Evolutionary conservation across 1,284 basidiomycete genomes (phyloP), one percentile per base, ranked within the genome.

Genomic region (Rhodotorula sp.): DNA sequence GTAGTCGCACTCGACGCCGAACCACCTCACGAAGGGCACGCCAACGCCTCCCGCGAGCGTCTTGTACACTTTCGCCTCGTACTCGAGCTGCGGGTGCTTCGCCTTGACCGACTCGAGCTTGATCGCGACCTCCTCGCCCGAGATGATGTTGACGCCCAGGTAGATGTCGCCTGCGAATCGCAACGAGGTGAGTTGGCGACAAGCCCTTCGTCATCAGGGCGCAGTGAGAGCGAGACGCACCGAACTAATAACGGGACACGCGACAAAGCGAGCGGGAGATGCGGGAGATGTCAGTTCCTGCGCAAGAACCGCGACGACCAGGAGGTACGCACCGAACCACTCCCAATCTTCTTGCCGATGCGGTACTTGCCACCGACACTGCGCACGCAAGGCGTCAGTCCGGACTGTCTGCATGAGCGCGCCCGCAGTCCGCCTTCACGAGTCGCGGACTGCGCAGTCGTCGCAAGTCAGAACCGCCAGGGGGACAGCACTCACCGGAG

Each of bases 51-150:
- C 96, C 26, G 95, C 94, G 53, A 99, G 87, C 30, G 92, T 94
- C 88, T 77, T 77, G 76, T 78, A 78, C 18, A 78, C 77, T 69
- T 78, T 78, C 26, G 77, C 81, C 75, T 99, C 95, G 80, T 99
- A 98, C 82, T 99, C 95, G 78, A 99, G 90, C 83, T 99, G 96
- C n/a, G 96, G 95, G 79, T 98, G 94, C 83, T 99, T 99, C 76
- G 96, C 95, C 83, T 99, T 99, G 83, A 98, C 92, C 1, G 94
- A 97, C 83, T 99, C 96, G 77, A 99, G 90, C 84, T 99, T 99
- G 87, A 99, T 98, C 79, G 94, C 96, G 69, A 99, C 96, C 81
- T 98, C 95, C 81, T 99, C 94, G 61, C 95, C 95, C n/a, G 94
- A 97, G 81, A 99, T 98, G 83, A 99, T 98, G 86, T 99, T 98